Base-by-base conservation (phyloP, 2,329 filamentous ascomycete genomes). In the Aspergillus sp. region DNA sequence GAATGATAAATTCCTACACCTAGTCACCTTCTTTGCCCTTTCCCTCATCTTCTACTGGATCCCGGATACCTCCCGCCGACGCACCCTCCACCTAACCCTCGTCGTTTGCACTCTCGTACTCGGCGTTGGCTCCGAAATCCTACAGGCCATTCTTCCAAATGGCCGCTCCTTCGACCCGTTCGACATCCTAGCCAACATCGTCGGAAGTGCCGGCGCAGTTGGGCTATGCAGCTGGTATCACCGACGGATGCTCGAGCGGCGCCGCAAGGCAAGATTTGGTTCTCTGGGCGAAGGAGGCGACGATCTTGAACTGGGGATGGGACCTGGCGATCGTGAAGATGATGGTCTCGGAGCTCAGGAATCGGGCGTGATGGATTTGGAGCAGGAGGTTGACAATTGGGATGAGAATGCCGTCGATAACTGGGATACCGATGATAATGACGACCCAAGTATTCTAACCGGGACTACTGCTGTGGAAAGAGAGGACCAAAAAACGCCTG, bases 1-100 rank as follows among this genome's bases (percentile, higher is more conserved):
- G 75, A 93, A 96, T 82, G 93, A 97, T 84, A 98, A 99, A 79
- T 82, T 91, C 72, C 85, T 98, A 30, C 95, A 98, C 79, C 84
- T 91, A 70, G 64, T 93, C 61, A 93, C 91, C 71, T 98, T 99
- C 82, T 97, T 98, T 83, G 75, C 92, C 68, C 85, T 99, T 57
- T 97, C 94, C 17, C 70, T 84, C 48, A 74, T 86, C 69, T 98
- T 98, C 84, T 99, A 99, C 86, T 99, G 95, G 93, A 91, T 97
- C 74, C 80, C 97, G 70, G 95, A 99, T 76, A 96, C 93, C 56
- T 90, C 89, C 65, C 91, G 95, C 65, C 89, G 94, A 55, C 91
- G 94, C 68, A 90, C 88, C 22, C 82, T 97, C 53, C 90, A 99
- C 77, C 81, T 97, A 66, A 96, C 93, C 15, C 81, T 97, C 28